A percentile compares a stretch with the other conserved stretches of the same genome.
Evolutionary conservation across 73 alveolate genomes (phyloP).

Genomic region (Paramecium biaurelia): DNA sequence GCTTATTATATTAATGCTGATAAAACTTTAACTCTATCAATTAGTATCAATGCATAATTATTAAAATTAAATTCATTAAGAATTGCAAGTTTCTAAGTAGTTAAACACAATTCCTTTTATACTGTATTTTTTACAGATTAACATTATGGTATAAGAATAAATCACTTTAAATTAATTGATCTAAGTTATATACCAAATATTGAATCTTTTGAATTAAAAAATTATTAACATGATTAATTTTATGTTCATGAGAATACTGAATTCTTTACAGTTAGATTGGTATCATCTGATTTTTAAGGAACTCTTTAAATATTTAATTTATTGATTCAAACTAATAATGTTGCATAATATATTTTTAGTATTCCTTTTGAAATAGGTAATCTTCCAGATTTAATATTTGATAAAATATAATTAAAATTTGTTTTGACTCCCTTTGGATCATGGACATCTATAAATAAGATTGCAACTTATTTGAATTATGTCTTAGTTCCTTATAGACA

Average conservation of each 20-base stretch:
- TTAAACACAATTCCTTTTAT: not conserved
- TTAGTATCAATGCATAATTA: not conserved
- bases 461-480: not conserved
- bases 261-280: not conserved
- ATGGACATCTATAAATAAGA: not conserved
- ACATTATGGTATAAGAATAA: not conserved
- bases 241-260: not conserved
- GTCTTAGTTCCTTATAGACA: not conserved
- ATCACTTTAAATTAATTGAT: not conserved
- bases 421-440: slow-evolving; percentile 34
- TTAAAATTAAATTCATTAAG: not conserved
- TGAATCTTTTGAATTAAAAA: not conserved
- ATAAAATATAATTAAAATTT: not conserved
- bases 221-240: not conserved
- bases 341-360: not conserved
- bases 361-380: not conserved
- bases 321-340: not conserved
- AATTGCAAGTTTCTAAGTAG: not conserved
- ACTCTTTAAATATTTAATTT: not conserved
- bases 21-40: not conserved
- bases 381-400: not conserved
- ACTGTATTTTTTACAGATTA: not conserved
- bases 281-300: not conserved
- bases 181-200: not conserved
- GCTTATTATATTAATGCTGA: not conserved